Conservation (phyloP, 1,139 yeast genomes). For the Suhomyces bokatorum region DNA sequence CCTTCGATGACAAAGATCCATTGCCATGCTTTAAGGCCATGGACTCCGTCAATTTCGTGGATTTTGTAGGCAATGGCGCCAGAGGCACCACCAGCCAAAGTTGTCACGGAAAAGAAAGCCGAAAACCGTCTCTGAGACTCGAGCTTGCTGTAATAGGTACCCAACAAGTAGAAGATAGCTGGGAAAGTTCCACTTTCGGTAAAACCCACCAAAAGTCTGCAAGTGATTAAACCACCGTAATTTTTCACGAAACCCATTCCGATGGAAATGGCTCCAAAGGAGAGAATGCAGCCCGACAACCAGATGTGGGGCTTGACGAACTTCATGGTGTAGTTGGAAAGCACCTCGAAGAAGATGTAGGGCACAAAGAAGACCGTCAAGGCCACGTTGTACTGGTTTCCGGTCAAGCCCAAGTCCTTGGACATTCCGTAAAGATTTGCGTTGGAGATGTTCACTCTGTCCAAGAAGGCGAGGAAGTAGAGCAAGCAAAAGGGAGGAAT, state of each 20-base stretch:
- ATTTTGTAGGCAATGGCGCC: constrained; percentile 47
- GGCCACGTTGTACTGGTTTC: constrained; percentile 63
- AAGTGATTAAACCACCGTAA: constrained; percentile 58
- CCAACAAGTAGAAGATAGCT: constrained; percentile 65
- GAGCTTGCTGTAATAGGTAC: constrained; percentile 54
- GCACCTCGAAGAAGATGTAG: constrained; percentile 64
- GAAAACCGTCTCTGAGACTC: constrained; percentile 73
- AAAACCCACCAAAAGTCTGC: constrained; percentile 64
- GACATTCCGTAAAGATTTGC: constrained; percentile 69
- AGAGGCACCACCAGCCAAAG: constrained; percentile 43
- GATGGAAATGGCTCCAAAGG: constrained; percentile 64
- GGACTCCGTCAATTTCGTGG: constrained; percentile 37
- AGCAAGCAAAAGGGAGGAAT: constrained; percentile 71
- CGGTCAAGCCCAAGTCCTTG: constrained; percentile 49
- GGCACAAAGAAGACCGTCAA: constrained; percentile 73
- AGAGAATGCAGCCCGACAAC: constrained; percentile 55
- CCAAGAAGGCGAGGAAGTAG: constrained; percentile 68
- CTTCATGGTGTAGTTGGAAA: constrained; percentile 65
- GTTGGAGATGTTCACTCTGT: constrained; percentile 72
- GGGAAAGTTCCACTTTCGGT: constrained; percentile 74
- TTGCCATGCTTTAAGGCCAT: constrained; percentile 59
- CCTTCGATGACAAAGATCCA: constrained; percentile 80
- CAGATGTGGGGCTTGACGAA: constrained; percentile 63
- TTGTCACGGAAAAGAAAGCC: constrained; percentile 55
- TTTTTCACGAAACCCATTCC: constrained; percentile 65